Evolutionary conservation across 2,329 filamentous ascomycete species (phyloP).

Genomic region (Venturia aucupariae): DNA sequence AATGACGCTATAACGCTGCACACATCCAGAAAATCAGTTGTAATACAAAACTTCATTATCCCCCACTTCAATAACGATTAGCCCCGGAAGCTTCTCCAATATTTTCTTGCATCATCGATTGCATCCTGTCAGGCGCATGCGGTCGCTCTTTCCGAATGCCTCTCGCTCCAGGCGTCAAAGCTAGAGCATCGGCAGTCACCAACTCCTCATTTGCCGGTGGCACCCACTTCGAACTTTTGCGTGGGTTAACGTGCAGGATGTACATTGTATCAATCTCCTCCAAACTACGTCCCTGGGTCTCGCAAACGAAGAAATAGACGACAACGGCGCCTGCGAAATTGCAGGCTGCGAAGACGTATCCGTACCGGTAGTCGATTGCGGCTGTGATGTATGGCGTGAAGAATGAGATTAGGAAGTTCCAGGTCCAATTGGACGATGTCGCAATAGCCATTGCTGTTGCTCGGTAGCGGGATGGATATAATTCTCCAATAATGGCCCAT

Average conservation of each 20-base stretch:
- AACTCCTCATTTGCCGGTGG: slow-evolving; percentile 16
- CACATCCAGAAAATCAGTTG: too few relatives aligned
- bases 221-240: slow-evolving; percentile 49
- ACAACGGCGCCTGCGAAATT: slow-evolving; percentile 55
- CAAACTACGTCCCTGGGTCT: slow-evolving; percentile 61
- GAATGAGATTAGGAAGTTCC: slow-evolving; percentile 45
- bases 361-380: slow-evolving; percentile 62
- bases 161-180: slow-evolving; percentile 7
- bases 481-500: slow-evolving; percentile 59
- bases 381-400: slow-evolving; percentile 71
- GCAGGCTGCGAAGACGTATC: slow-evolving; percentile 67
- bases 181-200: slow-evolving; percentile 7
- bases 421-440: slow-evolving; percentile 36
- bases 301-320: slow-evolving; percentile 71
- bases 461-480: slow-evolving; percentile 51
- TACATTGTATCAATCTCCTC: slow-evolving; percentile 80
- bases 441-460: slow-evolving; percentile 37
- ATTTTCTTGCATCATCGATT: slow-evolving; percentile 1
- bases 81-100: slow-evolving; percentile 1
- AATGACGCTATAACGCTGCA: not conserved
- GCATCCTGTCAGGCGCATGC: slow-evolving; percentile 5
- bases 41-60: not conserved
- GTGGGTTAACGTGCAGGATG: slow-evolving; percentile 53
- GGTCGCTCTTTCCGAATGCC: slow-evolving; percentile 7
- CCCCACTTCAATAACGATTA: not conserved